Conservation (phyloP, 768 basidiomycete species). For the Hygrocybe punicea region DNA sequence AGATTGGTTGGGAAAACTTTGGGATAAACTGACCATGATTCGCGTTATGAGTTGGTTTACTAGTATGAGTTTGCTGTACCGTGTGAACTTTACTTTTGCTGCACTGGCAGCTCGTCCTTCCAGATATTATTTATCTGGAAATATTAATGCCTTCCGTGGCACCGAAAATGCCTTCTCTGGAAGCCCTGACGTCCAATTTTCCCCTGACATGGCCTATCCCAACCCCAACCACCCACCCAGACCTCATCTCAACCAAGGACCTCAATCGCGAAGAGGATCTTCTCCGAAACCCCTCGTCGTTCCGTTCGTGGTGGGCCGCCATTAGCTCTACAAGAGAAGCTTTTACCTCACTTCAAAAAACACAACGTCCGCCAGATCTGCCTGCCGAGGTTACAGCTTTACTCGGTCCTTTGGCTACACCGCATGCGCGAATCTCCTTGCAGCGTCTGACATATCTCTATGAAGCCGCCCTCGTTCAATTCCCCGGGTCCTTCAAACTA, state of each 20-base stretch:
- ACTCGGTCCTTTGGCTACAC: constrained; percentile 77
- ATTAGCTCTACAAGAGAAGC: constrained; percentile 73
- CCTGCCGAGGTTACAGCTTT: constrained; percentile 52
- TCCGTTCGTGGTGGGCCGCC: constrained; percentile 90
- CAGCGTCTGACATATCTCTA: constrained; percentile 90
- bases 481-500: constrained; percentile 88
- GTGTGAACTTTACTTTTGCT: too few species aligned
- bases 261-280: constrained; percentile 92
- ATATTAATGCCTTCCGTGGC: constrained; percentile 54
- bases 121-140: too few species aligned
- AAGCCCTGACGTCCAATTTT: constrained; percentile 56
- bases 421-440: constrained; percentile 67
- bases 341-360: constrained; percentile 53
- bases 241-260: constrained; percentile 72
- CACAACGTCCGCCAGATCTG: constrained; percentile 47
- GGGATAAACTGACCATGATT: constrained; percentile 22
- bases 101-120: too few species aligned
- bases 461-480: constrained; percentile 83
- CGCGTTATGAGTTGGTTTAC: background rate
- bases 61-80: constrained; percentile 18
- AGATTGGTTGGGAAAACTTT: background rate
- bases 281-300: constrained; percentile 83
- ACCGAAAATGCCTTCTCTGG: constrained; percentile 39
- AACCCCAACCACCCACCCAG: constrained; percentile 70
- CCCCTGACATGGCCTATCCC: constrained; percentile 86